phyloP scores from a whole-genome alignment of 2,329 filamentous ascomycete genomes.

The Apiospora pterosperma region DNA sequence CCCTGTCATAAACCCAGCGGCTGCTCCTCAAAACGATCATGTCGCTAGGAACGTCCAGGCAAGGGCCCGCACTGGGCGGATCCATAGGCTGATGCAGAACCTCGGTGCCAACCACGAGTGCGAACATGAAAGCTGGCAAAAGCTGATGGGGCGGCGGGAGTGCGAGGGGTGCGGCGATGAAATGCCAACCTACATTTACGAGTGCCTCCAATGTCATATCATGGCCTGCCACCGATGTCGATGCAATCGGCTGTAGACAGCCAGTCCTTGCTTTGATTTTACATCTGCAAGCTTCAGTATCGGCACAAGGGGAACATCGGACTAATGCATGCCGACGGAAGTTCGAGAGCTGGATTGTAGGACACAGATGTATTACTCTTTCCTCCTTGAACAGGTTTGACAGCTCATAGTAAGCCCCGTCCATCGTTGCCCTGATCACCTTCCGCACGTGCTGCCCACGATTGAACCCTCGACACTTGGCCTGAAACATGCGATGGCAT shows the following conservation, averaged over 20 bases:
- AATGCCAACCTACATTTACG: constrained; percentile 40
- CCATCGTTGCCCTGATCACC: too few relatives aligned
- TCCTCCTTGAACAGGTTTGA: too few relatives aligned
- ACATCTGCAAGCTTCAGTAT: too few relatives aligned
- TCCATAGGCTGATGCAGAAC: constrained; percentile 19
- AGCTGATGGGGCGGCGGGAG: constrained; percentile 1
- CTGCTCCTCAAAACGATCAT: too few relatives aligned
- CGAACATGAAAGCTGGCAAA: constrained; percentile 31
- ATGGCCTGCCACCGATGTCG: constrained; percentile 44
- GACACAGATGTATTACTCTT: too few relatives aligned
- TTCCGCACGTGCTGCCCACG: not conserved
- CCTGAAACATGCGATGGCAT: not conserved
- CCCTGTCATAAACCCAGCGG: not conserved
- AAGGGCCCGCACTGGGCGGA: not conserved
- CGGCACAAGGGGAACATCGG: too few relatives aligned
- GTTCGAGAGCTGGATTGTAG: too few relatives aligned
- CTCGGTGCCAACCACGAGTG: constrained; percentile 38
- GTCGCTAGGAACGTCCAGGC: not conserved
- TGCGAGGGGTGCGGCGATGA: constrained; percentile 21
- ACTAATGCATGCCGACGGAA: too few relatives aligned
- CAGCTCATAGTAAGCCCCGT: too few relatives aligned
- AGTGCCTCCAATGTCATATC: constrained; percentile 42
- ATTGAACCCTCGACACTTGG: not conserved
- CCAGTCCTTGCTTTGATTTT: too few relatives aligned
- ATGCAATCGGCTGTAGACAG: constrained; percentile 35